Percentiles rank a stretch among this genome's conserved stretches.
Conservation (phyloP, 768 basidiomycete genomes). For the Lactarius akahatsu region DNA sequence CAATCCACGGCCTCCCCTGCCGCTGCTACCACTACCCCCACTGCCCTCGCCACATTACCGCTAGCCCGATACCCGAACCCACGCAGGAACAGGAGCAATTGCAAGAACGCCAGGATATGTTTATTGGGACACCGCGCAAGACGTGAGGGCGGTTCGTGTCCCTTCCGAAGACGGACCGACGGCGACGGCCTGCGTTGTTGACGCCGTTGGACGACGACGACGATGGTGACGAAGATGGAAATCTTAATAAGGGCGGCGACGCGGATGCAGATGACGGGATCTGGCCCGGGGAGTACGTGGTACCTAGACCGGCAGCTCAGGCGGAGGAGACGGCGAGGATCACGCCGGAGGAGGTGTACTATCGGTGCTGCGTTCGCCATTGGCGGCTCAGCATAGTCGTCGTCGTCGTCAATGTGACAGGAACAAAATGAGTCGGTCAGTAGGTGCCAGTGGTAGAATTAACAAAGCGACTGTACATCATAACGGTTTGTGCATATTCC, state of each 20-base stretch:
- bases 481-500: no score
- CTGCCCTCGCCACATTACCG: neutral
- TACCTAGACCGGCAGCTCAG: neutral
- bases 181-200: neutral
- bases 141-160: neutral
- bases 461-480: no score
- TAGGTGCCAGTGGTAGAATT: no score
- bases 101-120: neutral
- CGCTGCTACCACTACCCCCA: no score
- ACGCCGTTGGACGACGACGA: neutral
- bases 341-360: slow-evolving; percentile 16
- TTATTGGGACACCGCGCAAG: neutral
- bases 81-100: neutral
- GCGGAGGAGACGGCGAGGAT: neutral
- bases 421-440: no score
- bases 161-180: neutral
- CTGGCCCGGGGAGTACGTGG: slow-evolving; percentile 15
- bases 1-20: neutral
- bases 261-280: neutral
- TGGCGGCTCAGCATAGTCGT: neutral
- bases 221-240: neutral
- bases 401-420: no score
- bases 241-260: neutral
- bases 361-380: slow-evolving; percentile 17
- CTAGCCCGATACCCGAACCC: neutral